Percentiles rank a stretch among this genome's conserved stretches.
phyloP scores from a whole-genome alignment of 257 asterid genomes.

The Solanum gandarillasii region DNA sequence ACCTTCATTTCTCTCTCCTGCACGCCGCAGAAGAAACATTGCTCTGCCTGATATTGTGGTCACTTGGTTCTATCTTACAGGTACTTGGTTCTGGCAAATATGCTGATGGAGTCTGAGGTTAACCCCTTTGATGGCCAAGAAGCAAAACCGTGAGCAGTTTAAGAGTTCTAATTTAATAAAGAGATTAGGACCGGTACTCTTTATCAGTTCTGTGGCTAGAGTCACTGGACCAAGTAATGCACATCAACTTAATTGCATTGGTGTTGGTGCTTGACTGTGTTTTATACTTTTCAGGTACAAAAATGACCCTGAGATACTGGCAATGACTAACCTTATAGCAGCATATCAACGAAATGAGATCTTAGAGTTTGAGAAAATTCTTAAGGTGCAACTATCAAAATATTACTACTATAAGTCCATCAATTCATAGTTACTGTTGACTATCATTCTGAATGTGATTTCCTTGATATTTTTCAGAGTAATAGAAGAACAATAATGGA shows the following conservation, averaged over 20 bases:
- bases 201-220: background rate
- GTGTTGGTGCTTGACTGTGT: background rate
- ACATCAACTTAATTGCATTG: background rate
- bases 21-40: background rate
- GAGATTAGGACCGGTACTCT: background rate
- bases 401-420: background rate
- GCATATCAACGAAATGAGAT: slow-evolving; percentile 97
- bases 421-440: background rate
- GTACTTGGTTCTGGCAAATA: slow-evolving; percentile 94
- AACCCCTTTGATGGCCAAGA: slow-evolving; percentile 99
- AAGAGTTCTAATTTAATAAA: background rate
- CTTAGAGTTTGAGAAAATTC: slow-evolving; percentile 89
- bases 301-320: slow-evolving; percentile 93
- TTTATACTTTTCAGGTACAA: slow-evolving; percentile 47
- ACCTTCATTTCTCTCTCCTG: background rate
- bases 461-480: slow-evolving; percentile 40
- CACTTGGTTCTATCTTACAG: slow-evolving; percentile 24
- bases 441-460: background rate
- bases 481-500: slow-evolving; percentile 98
- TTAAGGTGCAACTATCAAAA: slow-evolving; percentile 47
- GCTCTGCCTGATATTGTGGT: background rate
- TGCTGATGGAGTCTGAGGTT: slow-evolving; percentile 98
- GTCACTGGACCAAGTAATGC: background rate
- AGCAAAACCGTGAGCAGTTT: slow-evolving; percentile 82
- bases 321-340: slow-evolving; percentile 94